These are phyloP conservation scores for Suillus tomentosus DNA, from an alignment of 768 basidiomycete species.

Conservation along the genomic window DNA sequence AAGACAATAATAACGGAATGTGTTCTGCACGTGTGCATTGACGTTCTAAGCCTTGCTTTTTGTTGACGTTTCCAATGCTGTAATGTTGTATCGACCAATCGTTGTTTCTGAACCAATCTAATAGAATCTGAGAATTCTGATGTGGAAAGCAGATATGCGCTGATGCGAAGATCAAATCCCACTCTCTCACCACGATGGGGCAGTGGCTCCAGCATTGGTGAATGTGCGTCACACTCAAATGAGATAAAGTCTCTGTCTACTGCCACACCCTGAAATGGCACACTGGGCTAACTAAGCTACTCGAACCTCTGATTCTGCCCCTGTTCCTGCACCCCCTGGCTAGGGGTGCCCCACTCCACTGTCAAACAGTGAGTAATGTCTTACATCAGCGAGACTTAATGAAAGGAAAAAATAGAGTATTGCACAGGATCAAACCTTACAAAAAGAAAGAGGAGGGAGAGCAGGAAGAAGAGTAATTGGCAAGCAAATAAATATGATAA, in stretches of 20 bases:
- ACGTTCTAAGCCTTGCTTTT: not conserved
- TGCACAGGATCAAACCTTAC: no score
- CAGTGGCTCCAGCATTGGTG: not conserved
- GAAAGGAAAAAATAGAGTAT: no score
- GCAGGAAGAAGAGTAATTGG: no score
- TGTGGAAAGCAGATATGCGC: not conserved
- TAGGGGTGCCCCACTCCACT: no score
- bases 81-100: not conserved
- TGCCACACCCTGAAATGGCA: not conserved
- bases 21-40: not conserved
- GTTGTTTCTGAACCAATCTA: not conserved
- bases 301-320: not conserved
- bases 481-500: no score
- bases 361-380: no score
- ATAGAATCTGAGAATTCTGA: not conserved
- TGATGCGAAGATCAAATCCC: not conserved
- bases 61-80: not conserved
- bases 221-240: not conserved
- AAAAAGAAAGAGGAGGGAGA: no score
- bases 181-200: not conserved
- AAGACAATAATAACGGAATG: not conserved
- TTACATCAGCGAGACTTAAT: no score
- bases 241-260: not conserved
- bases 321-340: no score
- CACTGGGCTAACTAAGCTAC: not conserved